A percentile compares a stretch with the other conserved stretches of the same genome.
phyloP scores from a whole-genome alignment of 345 rosid genomes.

The Lumnitzera racemosa region DNA sequence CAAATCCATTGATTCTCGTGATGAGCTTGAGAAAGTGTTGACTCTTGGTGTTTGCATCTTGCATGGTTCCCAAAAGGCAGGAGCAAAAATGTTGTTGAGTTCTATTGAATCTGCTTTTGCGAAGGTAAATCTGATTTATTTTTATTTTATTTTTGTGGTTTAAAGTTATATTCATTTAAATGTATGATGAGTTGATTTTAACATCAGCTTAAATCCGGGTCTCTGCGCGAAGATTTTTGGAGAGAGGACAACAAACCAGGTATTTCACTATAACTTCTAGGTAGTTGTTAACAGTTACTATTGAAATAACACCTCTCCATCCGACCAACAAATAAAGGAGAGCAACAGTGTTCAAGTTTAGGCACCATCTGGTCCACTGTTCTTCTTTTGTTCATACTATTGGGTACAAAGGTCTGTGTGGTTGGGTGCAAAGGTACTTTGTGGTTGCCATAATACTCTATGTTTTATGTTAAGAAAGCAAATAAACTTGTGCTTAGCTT shows the following conservation, averaged over 20 bases:
- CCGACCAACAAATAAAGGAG: too few species aligned
- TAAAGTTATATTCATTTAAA: neutral
- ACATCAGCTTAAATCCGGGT: conserved; percentile 56
- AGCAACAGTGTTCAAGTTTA: too few species aligned
- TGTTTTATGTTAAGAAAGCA: too few species aligned
- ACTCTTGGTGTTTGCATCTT: conserved; percentile 51
- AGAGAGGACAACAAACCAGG: conserved; percentile 32
- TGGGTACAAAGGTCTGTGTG: neutral
- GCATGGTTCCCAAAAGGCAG: conserved; percentile 44
- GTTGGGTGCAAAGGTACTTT: neutral
- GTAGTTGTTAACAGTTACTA: neutral
- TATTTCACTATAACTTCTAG: neutral
- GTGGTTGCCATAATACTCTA: neutral
- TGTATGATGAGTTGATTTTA: conserved; percentile 19
- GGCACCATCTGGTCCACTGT: too few species aligned
- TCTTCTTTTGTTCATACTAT: conserved; percentile 3
- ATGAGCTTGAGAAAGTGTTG: conserved; percentile 52
- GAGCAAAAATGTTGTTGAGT: conserved; percentile 39
- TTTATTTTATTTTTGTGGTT: neutral
- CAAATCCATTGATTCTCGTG: conserved; percentile 39
- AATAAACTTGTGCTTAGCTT: too few species aligned
- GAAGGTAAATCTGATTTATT: conserved; percentile 40
- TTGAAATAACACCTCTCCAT: too few species aligned
- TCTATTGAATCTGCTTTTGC: conserved; percentile 39
- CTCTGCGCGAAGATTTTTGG: conserved; percentile 55